A percentile compares a stretch with the other conserved stretches of the same genome.
These are phyloP conservation scores for Dothideomycetes sp. DNA, from an alignment of 2,329 filamentous ascomycete species.

Conservation along the genomic window DNA sequence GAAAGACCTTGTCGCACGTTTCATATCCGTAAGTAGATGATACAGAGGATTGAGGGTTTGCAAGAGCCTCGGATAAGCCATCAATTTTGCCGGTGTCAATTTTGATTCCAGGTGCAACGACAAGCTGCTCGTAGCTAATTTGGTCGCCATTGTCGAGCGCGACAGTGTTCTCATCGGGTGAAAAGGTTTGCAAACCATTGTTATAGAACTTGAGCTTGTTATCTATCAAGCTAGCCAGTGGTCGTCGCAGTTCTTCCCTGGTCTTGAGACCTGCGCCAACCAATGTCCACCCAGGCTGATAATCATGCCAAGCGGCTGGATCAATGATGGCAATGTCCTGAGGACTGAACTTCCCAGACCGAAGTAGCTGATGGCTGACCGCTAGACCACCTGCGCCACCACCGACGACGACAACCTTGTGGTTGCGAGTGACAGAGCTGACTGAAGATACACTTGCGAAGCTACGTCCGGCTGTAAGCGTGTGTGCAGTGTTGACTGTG, in stretches of 20 bases:
- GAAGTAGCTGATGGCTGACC: slow-evolving; percentile 57
- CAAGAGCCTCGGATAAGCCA: slow-evolving; percentile 20
- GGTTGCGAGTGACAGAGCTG: slow-evolving; percentile 30
- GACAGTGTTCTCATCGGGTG: slow-evolving; percentile 46
- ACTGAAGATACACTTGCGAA: slow-evolving; percentile 12
- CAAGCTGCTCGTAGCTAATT: slow-evolving; percentile 52
- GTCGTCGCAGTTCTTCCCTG: slow-evolving; percentile 45
- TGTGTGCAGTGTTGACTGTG: slow-evolving; percentile 3
- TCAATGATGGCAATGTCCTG: slow-evolving; percentile 56
- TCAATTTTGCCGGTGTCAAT: slow-evolving; percentile 12
- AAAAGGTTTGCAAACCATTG: slow-evolving; percentile 37
- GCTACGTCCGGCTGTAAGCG: not conserved
- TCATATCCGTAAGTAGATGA: slow-evolving; percentile 28
- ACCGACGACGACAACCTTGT: slow-evolving; percentile 57
- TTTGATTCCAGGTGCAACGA: slow-evolving; percentile 41
- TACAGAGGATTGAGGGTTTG: slow-evolving; percentile 22
- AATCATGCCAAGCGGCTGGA: slow-evolving; percentile 53
- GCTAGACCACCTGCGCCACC: slow-evolving; percentile 55
- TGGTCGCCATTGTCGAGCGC: slow-evolving; percentile 45
- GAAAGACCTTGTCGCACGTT: slow-evolving; percentile 25
- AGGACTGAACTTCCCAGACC: slow-evolving; percentile 42
- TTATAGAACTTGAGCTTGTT: slow-evolving; percentile 52
- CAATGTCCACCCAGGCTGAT: slow-evolving; percentile 60
- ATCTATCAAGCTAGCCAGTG: slow-evolving; percentile 42
- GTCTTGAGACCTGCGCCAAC: slow-evolving; percentile 56